Evolutionary conservation across 1,284 basidiomycete species (phyloP).

Genomic region (Moesziomyces aphidis): DNA sequence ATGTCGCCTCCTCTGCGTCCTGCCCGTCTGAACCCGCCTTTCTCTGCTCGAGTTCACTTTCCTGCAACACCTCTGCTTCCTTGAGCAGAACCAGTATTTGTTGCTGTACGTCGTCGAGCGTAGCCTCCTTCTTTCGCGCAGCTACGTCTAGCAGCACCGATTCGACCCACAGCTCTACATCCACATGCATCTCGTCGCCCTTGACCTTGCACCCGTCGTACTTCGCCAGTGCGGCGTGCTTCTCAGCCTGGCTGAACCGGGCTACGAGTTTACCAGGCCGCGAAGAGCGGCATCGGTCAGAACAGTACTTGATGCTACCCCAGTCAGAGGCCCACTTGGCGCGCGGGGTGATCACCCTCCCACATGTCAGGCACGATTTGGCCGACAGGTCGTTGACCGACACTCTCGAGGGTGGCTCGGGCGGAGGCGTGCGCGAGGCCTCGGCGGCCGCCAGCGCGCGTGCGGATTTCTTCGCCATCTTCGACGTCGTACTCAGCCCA

Average conservation of each 20-base stretch:
- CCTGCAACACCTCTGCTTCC: neutral
- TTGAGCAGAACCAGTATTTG: slow-evolving; percentile 2
- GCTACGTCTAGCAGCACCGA: slow-evolving; percentile 4
- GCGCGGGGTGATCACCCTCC: slow-evolving; percentile 54
- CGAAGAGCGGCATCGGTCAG: slow-evolving; percentile 33
- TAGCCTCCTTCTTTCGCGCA: neutral
- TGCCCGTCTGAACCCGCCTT: slow-evolving; percentile 8
- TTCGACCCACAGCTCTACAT: slow-evolving; percentile 30
- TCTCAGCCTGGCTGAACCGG: neutral
- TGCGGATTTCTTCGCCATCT: slow-evolving; percentile 15
- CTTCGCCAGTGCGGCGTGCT: neutral
- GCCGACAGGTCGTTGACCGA: slow-evolving; percentile 11
- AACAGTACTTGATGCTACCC: slow-evolving; percentile 51
- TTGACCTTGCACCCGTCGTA: neutral
- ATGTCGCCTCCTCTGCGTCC: neutral
- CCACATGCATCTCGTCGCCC: slow-evolving; percentile 1
- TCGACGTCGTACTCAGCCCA: neutral
- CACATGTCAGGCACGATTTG: slow-evolving; percentile 54
- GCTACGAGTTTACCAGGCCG: slow-evolving; percentile 20
- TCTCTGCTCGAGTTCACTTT: neutral
- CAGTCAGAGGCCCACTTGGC: slow-evolving; percentile 57
- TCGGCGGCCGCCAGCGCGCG: slow-evolving; percentile 31
- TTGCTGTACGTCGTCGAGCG: slow-evolving; percentile 27
- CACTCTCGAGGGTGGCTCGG: slow-evolving; percentile 1
- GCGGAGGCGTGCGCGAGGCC: neutral